phyloP scores from a whole-genome alignment of 305 asterid species.

The Fraxinus baroniana region DNA sequence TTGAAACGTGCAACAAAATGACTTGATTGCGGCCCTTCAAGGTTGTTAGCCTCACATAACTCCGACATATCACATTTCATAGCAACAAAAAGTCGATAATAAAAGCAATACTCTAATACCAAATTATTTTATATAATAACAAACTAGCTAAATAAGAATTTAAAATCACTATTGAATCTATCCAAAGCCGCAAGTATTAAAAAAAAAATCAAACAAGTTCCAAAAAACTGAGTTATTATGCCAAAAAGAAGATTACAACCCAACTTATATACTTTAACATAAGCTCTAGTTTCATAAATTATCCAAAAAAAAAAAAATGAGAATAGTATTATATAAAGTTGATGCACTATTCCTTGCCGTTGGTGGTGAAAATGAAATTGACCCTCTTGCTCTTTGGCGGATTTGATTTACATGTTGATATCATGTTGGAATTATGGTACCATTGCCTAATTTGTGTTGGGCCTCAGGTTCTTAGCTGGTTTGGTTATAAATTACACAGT shows the following conservation, averaged over 20 bases:
- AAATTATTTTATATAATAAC: too few species aligned
- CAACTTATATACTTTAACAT: too few species aligned
- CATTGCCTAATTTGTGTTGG: not conserved
- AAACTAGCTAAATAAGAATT: too few species aligned
- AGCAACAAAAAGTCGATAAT: not conserved
- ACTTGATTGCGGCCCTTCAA: not conserved
- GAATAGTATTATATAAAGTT: not conserved
- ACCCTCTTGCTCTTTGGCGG: not conserved
- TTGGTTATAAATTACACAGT: too few species aligned
- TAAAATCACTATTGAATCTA: not conserved
- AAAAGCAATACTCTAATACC: not conserved
- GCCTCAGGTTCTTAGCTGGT: too few species aligned
- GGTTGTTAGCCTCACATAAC: not conserved
- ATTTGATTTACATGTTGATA: constrained; percentile 7
- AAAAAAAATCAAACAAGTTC: not conserved
- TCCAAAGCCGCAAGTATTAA: too few species aligned
- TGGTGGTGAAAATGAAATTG: not conserved
- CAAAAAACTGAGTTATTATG: not conserved
- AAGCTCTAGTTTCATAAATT: too few species aligned
- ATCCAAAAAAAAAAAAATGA: too few species aligned
- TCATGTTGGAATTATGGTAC: constrained; percentile 21
- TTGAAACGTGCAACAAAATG: not conserved
- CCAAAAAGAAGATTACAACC: not conserved
- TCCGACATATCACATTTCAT: not conserved
- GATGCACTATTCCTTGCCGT: not conserved